phyloP scores from a whole-genome alignment of 176 grass and related monocot genomes.

The Avena sativa region DNA sequence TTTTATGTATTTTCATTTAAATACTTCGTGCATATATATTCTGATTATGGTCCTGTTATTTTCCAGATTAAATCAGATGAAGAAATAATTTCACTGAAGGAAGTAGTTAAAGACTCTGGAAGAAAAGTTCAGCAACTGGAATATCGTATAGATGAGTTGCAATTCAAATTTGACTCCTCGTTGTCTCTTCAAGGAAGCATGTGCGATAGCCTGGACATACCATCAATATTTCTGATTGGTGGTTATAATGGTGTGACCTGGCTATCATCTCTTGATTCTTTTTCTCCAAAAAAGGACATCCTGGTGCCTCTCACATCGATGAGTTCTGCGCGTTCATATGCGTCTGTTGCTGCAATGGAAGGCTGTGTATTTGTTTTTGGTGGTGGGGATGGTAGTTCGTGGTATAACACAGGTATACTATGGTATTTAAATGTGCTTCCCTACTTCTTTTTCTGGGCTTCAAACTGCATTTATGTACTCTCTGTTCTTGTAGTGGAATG shows the following conservation, averaged over 20 bases:
- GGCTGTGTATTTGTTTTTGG: conserved; percentile 78
- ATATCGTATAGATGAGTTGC: conserved; percentile 65
- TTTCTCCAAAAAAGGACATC: conserved; percentile 62
- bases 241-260: conserved; percentile 80
- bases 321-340: conserved; percentile 72
- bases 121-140: conserved; percentile 66
- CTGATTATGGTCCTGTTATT: conserved; percentile 45
- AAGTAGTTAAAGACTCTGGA: conserved; percentile 64
- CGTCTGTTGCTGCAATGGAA: conserved; percentile 62
- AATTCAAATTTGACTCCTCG: conserved; percentile 62
- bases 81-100: conserved; percentile 70
- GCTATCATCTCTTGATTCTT: conserved; percentile 80
- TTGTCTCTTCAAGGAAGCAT: conserved; percentile 46
- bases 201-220: conserved; percentile 36
- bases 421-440: conserved; percentile 30
- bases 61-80: conserved; percentile 67
- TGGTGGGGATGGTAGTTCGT: conserved; percentile 69
- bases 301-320: conserved; percentile 72
- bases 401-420: conserved; percentile 55
- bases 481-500: conserved; percentile 66
- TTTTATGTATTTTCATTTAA: conserved; percentile 26
- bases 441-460: conserved; percentile 18
- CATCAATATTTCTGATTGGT: conserved; percentile 74
- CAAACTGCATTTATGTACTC: conserved; percentile 37
- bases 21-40: background rate